phyloP scores from a whole-genome alignment of 306 rosid species.

The Gynostemma pentaphyllum region DNA sequence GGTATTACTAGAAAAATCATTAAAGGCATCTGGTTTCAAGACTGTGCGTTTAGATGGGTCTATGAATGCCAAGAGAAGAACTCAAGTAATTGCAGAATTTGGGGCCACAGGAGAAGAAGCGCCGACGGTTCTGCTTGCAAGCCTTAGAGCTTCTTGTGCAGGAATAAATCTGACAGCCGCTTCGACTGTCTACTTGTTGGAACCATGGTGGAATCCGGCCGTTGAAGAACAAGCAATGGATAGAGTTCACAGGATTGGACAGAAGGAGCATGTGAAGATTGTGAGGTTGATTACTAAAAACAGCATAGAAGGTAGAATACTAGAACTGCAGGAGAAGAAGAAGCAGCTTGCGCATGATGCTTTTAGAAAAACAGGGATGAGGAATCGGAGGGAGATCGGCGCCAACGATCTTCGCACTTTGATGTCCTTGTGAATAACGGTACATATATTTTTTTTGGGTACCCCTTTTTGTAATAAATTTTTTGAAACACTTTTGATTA shows the following conservation, averaged over 20 bases:
- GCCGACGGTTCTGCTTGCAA: slow-evolving; percentile 62
- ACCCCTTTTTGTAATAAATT: too few relatives aligned
- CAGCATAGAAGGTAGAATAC: slow-evolving; percentile 51
- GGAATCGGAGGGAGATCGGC: slow-evolving; percentile 27
- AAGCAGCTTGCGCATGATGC: slow-evolving; percentile 35
- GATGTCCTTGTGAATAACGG: slow-evolving; percentile 22
- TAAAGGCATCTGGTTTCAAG: slow-evolving; percentile 64
- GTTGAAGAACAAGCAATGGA: slow-evolving; percentile 92
- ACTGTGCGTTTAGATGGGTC: slow-evolving; percentile 54
- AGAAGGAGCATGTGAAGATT: slow-evolving; percentile 56
- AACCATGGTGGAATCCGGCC: slow-evolving; percentile 94
- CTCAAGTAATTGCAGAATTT: slow-evolving; percentile 48
- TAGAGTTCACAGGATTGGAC: slow-evolving; percentile 77
- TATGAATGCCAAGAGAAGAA: slow-evolving; percentile 56
- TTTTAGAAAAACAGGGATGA: slow-evolving; percentile 18
- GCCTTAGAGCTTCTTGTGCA: slow-evolving; percentile 64
- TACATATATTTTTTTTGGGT: too few relatives aligned
- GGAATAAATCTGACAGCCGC: slow-evolving; percentile 80
- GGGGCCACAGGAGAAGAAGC: slow-evolving; percentile 21
- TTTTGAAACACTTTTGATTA: too few relatives aligned
- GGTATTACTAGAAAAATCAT: slow-evolving; percentile 40
- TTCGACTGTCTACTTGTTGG: slow-evolving; percentile 63
- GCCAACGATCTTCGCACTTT: slow-evolving; percentile 42
- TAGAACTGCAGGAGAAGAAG: slow-evolving; percentile 55
- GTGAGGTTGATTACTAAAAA: slow-evolving; percentile 54